phyloP scores from a whole-genome alignment of 805 yeast species.

The Vanderwaltozyma polyspora region DNA sequence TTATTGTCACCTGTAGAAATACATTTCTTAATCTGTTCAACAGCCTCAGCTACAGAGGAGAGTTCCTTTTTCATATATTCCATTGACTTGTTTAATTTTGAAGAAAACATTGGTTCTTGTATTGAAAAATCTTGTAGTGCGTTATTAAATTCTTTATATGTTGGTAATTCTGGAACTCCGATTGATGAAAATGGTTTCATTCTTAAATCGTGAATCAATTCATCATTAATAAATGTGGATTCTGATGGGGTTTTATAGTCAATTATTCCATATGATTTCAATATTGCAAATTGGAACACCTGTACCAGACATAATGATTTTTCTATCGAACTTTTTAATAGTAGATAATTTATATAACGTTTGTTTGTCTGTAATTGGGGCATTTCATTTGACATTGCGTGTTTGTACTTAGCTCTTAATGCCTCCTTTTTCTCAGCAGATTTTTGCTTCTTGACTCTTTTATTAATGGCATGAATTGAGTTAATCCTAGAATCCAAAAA shows the following conservation, averaged over 20 bases:
- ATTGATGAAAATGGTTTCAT: conserved; percentile 72
- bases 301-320: conserved; percentile 27
- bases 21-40: conserved; percentile 9
- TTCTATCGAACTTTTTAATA: conserved; percentile 15
- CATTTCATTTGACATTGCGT: conserved; percentile 25
- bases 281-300: conserved; percentile 23
- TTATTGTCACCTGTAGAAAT: conserved; percentile 17
- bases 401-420: conserved; percentile 27
- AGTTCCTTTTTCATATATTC: conserved; percentile 13
- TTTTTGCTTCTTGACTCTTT: conserved; percentile 36
- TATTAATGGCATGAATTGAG: conserved; percentile 25
- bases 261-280: conserved; percentile 18
- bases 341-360: conserved; percentile 17
- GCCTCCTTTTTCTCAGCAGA: conserved; percentile 40
- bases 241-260: conserved; percentile 17
- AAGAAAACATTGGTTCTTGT: conserved; percentile 10
- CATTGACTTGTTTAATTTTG: conserved; percentile 9
- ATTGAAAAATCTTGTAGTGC: conserved; percentile 15
- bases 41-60: conserved; percentile 6
- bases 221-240: conserved; percentile 20
- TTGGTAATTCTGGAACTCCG: conserved; percentile 63
- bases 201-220: conserved; percentile 41
- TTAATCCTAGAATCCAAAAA: conserved; percentile 28
- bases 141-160: conserved; percentile 25
- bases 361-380: conserved; percentile 27